Base-by-base conservation (phyloP, 805 yeast species). In the Kurtzmaniella fragi region DNA sequence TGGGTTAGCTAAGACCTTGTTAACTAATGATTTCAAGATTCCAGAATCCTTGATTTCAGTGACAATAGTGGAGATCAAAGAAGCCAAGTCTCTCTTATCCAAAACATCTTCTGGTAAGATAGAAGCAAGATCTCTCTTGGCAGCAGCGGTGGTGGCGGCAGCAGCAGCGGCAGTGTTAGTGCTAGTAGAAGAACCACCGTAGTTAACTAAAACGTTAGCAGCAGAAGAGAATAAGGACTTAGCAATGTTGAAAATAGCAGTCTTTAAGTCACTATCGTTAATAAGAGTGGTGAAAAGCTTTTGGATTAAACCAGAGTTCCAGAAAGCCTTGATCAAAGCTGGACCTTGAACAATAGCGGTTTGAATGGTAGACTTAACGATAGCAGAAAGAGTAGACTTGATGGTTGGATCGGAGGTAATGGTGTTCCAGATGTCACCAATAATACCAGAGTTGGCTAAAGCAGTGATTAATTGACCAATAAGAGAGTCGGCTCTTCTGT, bases 311-410 rank as follows among this genome's bases (percentile, higher is more conserved):
- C 71, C 71, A 27, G 73, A 66, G 48, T 64, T 52, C 62, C 59
- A 67, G 43, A 68, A 45, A 37, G 71, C 71, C 38, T 54, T 50
- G 42, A 67, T 47, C 52, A 68, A 65, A 31, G 67, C 55, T 36
- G 71, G 70, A 37, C 67, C 74, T 38, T 66, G 57, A 31, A 59
- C 60, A 43, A 66, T 35, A 33, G 67, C 64, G 32, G 60, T 57
- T 42, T 53, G 44, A 38, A 67, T 30, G 29, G 69, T 59, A 31
- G 57, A 34, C 53, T 64, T 56, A 42, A 57, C 49, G 36, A 67
- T 54, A 23, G 51, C 39, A 26, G 39, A 39, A 27, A 68, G 37
- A 32, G 60, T 49, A 25, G 54, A 29, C 37, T 43, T 50, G 42
- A 68, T 49, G n/a, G 50, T 54, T 13, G 53, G 32, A 48, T 64